Base-by-base conservation (phyloP, 352 stramenopile genomes). In the Globisporangium irregulare region DNA sequence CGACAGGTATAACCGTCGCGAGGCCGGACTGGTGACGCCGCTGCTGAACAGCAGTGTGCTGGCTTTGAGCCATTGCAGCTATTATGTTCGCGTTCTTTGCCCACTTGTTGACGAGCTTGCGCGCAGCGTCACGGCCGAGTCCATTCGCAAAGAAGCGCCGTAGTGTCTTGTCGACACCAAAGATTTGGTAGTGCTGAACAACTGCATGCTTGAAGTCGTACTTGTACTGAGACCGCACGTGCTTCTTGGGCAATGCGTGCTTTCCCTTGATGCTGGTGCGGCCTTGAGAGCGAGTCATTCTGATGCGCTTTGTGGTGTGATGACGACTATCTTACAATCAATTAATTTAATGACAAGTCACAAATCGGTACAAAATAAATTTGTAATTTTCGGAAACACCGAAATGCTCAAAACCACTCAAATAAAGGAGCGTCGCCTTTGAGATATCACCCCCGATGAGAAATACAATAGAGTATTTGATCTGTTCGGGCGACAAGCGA, bases 171-270 rank as follows among this genome's bases (percentile, higher is more conserved):
- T 48, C 59, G 41, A 65, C 58, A 22, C 43, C 59, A 34, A 57
- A 29, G 24, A 14, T 53, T 29, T 53, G 41, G 25, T 70, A 73
- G 58, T 67, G 48, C 36, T 59, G 25, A 14, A 70, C 27, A 15
- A 71, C 57, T n/a, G 57, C 22, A 59, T 55, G 58, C 64, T 73
- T 73, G 51, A 67, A 86, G 36, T 67, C 53, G 59, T 63, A 79
- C 46, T 55, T 36, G 48, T 75, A 65, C 62, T 66, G 62, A 29
- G 18, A 22, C 0, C 64, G 18, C 36, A 55, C 63, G 53, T 65
- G 48, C 48, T 65, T 34, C 57, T 62, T 34, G 8, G 58, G 46
- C 14, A 55, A 64, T 0, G 53, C 51, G 18, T 66, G 56, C 25
- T 66, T 67, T 24, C 57, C 62, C 25, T 73, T 73, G 68, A 69